These are phyloP conservation scores for Domatiomyces catenatus DNA, from an alignment of 2,329 filamentous ascomycete genomes.

Conservation along the genomic window DNA sequence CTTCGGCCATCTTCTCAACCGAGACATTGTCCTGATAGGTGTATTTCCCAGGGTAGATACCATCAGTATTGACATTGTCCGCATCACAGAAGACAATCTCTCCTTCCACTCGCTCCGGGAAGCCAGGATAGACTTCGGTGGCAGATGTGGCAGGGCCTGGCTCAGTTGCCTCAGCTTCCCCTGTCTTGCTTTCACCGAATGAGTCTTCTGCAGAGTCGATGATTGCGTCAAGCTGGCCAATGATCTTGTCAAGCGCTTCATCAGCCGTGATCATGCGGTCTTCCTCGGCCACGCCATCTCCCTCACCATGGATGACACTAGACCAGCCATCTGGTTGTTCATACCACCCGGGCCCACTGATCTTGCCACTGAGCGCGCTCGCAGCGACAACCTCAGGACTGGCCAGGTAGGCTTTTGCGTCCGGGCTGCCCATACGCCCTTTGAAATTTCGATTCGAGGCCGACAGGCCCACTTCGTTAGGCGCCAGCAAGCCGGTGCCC, in stretches of 20 bases:
- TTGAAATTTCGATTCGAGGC: slow-evolving; percentile 84
- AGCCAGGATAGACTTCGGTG: slow-evolving; percentile 68
- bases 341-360: slow-evolving; percentile 60
- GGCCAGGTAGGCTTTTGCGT: slow-evolving; percentile 71
- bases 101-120: slow-evolving; percentile 66
- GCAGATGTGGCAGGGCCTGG: not conserved
- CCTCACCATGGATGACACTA: slow-evolving; percentile 49
- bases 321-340: slow-evolving; percentile 53
- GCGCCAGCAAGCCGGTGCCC: slow-evolving; percentile 61
- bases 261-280: slow-evolving; percentile 52
- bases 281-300: slow-evolving; percentile 48
- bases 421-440: slow-evolving; percentile 68
- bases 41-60: slow-evolving; percentile 80
- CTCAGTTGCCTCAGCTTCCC: slow-evolving; percentile 1
- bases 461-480: slow-evolving; percentile 72
- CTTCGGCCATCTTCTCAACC: slow-evolving; percentile 64
- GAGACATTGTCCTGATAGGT: slow-evolving; percentile 81
- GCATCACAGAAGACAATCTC: slow-evolving; percentile 80
- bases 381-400: slow-evolving; percentile 87
- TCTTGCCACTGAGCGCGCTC: slow-evolving; percentile 49
- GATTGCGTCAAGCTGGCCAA: slow-evolving; percentile 51
- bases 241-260: slow-evolving; percentile 55
- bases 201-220: slow-evolving; percentile 40
- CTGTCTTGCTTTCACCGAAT: slow-evolving; percentile 22
- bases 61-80: slow-evolving; percentile 82